These are phyloP conservation scores for Gynochthodes officinalis DNA, from an alignment of 257 asterid species.

Conservation along the genomic window DNA sequence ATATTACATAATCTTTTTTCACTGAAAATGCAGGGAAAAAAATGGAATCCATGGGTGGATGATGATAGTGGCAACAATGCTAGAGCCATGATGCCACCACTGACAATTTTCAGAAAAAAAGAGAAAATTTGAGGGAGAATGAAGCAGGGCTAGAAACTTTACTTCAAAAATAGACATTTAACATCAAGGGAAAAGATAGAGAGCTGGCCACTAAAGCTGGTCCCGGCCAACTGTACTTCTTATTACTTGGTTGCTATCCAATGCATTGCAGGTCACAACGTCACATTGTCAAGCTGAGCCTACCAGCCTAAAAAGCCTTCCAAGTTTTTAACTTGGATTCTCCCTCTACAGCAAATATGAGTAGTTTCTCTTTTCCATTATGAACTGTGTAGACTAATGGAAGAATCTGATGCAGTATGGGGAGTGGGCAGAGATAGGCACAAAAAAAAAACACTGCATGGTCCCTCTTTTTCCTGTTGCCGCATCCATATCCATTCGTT, in stretches of 20 bases:
- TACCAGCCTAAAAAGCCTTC: neutral
- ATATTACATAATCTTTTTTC: neutral
- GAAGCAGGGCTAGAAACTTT: neutral
- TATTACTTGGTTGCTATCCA: neutral
- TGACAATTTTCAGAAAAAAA: constrained; percentile 3
- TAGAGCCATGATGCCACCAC: constrained; percentile 6
- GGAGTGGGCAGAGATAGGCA: neutral
- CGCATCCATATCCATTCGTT: constrained; percentile 18
- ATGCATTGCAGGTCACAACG: neutral
- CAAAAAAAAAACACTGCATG: neutral
- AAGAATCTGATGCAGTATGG: constrained; percentile 7
- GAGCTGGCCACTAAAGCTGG: constrained; percentile 2
- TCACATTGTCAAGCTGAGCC: neutral
- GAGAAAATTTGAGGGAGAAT: neutral
- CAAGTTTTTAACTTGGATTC: neutral
- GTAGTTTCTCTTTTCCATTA: neutral
- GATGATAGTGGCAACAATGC: constrained; percentile 8
- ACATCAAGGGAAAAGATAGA: constrained; percentile 1
- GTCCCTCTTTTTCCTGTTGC: constrained; percentile 17
- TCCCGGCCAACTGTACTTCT: constrained; percentile 2
- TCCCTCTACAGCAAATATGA: neutral
- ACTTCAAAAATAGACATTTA: neutral
- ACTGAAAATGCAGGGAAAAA: neutral
- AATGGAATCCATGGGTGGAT: constrained; percentile 1
- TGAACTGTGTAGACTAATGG: neutral